Base-by-base conservation (phyloP, 192 early-diverging fungal species). In the Paraglomus brasilianum region DNA sequence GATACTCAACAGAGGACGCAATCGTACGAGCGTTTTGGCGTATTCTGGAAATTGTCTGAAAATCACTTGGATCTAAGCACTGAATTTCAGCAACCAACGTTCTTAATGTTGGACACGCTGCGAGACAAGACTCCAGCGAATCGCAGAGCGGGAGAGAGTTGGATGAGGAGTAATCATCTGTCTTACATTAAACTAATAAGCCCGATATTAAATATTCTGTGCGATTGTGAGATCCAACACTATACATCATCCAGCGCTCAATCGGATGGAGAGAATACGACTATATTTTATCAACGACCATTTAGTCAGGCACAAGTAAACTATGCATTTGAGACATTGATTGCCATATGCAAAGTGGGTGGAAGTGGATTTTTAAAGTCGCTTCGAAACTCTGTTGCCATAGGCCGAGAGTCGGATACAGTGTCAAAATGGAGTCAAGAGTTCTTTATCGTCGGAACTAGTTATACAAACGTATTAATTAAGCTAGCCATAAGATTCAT, bases 41-140 rank as follows among this genome's bases (percentile, higher is more conserved):
- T 88, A 2, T 85, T 93, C 45, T 93, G 90, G 90, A 66, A 81
- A 30, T 63, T 87, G 0, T 89, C 88, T 9, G 87, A 86, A 6
- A 69, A 81, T 44, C 78, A 73, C 6, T 52, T 72, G 14, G 61
- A 78, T 40, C 55, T 71, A 13, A 71, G 74, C 1, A 64, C 82
- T 40, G 75, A 80, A 1, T 95, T 95, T 74, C 80, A 88, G 1
- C 75, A 92, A 56, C 86, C 90, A 4, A 82, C 94, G 78, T 89
- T 94, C 67, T 66, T 96, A 8, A 85, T 92, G 52, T 72, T 96
- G 8, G 94, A 96, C 66, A 78, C 83, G 45, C 75, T 92, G 43
- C 69, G 78, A 36, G 85, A 83, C 38, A 71, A 79, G 24, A 81
- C 79, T 50, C 81, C 84, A 0, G 72, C 80, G 0, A 76, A 86